Evolutionary conservation across 768 basidiomycete species (phyloP), one percentile per base, ranked within the genome.

Genomic region (Lyophyllum atratum): DNA sequence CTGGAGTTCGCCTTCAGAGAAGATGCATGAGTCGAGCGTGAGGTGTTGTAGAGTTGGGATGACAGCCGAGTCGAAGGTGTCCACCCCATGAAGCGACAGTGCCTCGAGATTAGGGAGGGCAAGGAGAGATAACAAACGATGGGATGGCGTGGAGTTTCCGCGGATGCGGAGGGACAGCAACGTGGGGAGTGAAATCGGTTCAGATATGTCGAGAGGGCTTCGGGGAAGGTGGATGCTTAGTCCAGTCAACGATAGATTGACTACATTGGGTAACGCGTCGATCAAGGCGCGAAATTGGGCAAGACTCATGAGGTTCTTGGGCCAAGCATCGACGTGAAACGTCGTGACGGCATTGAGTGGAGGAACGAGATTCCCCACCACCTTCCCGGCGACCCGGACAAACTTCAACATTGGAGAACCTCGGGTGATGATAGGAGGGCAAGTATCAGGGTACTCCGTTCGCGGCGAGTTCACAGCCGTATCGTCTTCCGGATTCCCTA

Each of bases 241-340:
- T 49, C 75, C 72, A 43, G 71, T 73, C 22, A 81, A 64, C 5
- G 80, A 80, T 10, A 82, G 69, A 54, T 78, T 76, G 53, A 69
- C 58, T 24, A 81, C 70, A 15, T 56, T 66, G 5, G 76, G 74
- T 10, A 76, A 56, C n/a, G 69, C 54, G 11, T 65, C 62, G 15
- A 80, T 61, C 45, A 79, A 58, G 12, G 65, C 59, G 31, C 67
- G 71, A 51, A 78, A 74, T 49, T 76, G 75, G 14, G 66, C 59
- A 42, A 72, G 67, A 43, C 68, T 70, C 67, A 79, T 68, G 51
- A 66, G 63, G 50, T 70, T 65, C 34, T 68, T 70, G 11, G 71
- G 66, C 66, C 72, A 74, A 4, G 78, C 78, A 43, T 78, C 78
- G 21, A 82, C 63, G 54, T 80, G 76, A n/a, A 82, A 69, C 14